Base-by-base conservation (phyloP, 2,329 filamentous ascomycete genomes). In the Aureobasidium vineae region DNA sequence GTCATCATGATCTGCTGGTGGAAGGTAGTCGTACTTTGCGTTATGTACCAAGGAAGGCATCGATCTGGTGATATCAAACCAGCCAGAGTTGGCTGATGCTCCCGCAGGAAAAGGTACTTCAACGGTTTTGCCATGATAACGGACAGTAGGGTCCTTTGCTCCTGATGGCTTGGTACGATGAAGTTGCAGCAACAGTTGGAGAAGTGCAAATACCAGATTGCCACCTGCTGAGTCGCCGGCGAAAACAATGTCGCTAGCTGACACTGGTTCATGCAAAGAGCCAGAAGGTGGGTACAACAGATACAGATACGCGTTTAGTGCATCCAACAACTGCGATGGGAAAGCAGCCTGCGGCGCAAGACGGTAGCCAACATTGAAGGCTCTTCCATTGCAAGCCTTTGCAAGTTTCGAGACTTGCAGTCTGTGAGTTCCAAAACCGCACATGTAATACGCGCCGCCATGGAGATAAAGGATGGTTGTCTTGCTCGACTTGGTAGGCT, bases 171-270 rank as follows among this genome's bases (percentile, higher is more conserved):
- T 68, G 21, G 72, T 73, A 38, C 80, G 79, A 64, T 81, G 79
- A 16, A 93, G 78, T 66, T 92, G 85, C 1, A 93, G 81, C 1
- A 94, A 72, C 0, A 89, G 81, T 73, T 91, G 89, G 0, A 90
- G 79, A 0, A 95, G 82, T 0, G 85, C 84, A 16, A 91, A 81
- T 16, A 81, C 78, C 47, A 94, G 83, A 70, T 90, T 90, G 2
- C 89, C 91, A 16, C 91, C 91, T 3, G 91, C 90, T 66, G 85
- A 89, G 73, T 95, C 91, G 45, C 91, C 91, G 2, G 84, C 83
- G 70, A 95, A 80, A 11, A 92, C 86, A 49, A 95, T 88, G 65
- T 91, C 81, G 49, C 81, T 79, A 0, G 91, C 82, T 6, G 81
- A 78, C 1, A 94, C 84, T 2, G 90, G 79, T 16, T 83, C 80